Percentiles rank a stretch among this genome's conserved stretches.
phyloP scores from a whole-genome alignment of 1,139 yeast species.

The Trichomonascaceae sp. region DNA sequence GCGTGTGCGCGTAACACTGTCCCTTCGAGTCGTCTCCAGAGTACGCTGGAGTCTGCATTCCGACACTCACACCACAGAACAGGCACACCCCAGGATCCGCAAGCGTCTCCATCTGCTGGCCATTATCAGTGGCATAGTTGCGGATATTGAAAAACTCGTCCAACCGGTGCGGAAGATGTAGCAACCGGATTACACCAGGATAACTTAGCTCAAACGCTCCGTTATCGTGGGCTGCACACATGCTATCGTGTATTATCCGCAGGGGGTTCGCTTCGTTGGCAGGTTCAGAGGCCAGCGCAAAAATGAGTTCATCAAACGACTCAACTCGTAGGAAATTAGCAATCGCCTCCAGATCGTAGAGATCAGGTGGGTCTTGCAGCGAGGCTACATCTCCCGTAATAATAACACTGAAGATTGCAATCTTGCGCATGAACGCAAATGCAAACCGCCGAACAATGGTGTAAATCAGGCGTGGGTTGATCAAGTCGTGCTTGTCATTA shows the following conservation, averaged over 20 bases:
- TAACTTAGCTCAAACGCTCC: conserved; percentile 34
- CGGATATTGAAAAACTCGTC: conserved; percentile 45
- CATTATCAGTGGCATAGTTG: conserved; percentile 3
- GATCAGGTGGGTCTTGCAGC: not conserved
- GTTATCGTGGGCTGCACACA: conserved; percentile 41
- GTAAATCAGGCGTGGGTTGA: conserved; percentile 32
- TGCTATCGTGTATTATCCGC: no score
- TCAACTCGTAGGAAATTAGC: not conserved
- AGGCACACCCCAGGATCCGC: conserved; percentile 81
- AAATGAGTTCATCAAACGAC: not conserved
- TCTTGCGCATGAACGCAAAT: conserved; percentile 57
- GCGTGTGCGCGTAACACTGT: conserved; percentile 25
- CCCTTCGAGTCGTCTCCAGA: conserved; percentile 17
- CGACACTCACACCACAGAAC: conserved; percentile 62
- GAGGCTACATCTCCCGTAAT: not conserved
- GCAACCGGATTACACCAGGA: conserved; percentile 51
- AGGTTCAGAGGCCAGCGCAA: not conserved
- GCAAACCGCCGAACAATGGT: conserved; percentile 43
- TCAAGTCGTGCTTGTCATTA: not conserved
- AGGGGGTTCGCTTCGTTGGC: no score
- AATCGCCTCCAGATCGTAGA: not conserved
- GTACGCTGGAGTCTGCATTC: conserved; percentile 44
- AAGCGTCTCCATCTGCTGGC: conserved; percentile 21
- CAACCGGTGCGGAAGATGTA: conserved; percentile 51
- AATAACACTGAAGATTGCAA: conserved; percentile 40